These are phyloP conservation scores for Trichocladium uniseriatum DNA, from an alignment of 495 filamentous ascomycete genomes.

Conservation along the genomic window DNA sequence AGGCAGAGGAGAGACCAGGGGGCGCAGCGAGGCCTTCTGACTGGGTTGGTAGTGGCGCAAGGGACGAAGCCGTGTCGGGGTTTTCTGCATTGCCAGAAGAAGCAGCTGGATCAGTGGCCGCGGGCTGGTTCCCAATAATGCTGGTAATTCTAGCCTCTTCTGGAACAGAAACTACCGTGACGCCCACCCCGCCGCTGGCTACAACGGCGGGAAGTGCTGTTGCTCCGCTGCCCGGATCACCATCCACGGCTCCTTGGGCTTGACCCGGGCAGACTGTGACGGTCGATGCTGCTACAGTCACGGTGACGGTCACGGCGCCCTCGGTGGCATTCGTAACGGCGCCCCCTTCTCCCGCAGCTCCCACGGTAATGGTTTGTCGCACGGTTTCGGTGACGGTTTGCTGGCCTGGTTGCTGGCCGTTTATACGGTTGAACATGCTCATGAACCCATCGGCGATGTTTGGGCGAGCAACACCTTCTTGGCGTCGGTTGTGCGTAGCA, in stretches of 20 bases:
- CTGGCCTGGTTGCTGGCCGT: constrained; percentile 10
- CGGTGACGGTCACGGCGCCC: constrained; percentile 22
- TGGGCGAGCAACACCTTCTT: constrained; percentile 1
- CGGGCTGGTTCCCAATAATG: constrained; percentile 8
- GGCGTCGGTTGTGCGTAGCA: constrained; percentile 21
- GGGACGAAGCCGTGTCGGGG: background rate
- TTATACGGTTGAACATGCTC: constrained; percentile 10
- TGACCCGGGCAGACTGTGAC: constrained; percentile 24
- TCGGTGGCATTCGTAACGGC: constrained; percentile 22
- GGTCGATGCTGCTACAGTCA: constrained; percentile 33
- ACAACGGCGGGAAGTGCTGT: constrained; percentile 1
- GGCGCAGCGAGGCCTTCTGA: background rate
- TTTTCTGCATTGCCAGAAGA: background rate
- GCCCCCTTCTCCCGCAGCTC: constrained; percentile 14
- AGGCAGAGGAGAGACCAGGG: background rate
- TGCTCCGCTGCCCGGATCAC: background rate
- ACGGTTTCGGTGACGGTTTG: constrained; percentile 35
- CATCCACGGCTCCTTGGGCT: constrained; percentile 9
- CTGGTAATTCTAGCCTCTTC: constrained; percentile 15
- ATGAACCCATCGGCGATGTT: constrained; percentile 12
- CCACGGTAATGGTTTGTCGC: constrained; percentile 26
- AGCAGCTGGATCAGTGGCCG: background rate
- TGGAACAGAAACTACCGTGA: constrained; percentile 21
- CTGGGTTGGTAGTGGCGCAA: background rate
- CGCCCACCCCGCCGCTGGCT: constrained; percentile 23